Evolutionary conservation across 1,284 basidiomycete species (phyloP).

Genomic region (Polyporus tsugae): DNA sequence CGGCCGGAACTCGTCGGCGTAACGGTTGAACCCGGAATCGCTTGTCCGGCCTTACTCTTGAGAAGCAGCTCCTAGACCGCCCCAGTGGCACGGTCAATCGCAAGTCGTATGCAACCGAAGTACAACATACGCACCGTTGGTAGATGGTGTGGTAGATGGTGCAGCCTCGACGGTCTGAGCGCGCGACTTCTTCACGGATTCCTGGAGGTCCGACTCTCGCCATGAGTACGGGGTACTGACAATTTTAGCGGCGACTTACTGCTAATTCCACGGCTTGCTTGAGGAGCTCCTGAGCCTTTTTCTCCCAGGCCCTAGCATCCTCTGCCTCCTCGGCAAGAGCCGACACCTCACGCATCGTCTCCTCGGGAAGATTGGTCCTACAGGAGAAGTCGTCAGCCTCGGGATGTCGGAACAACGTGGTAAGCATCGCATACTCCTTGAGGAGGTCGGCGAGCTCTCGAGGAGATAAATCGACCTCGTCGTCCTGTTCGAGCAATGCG

Average conservation of each 20-base stretch:
- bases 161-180: not conserved
- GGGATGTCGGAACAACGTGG: not conserved
- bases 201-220: not conserved
- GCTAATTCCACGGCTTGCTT: not conserved
- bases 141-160: not conserved
- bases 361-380: not conserved
- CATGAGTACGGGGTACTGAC: not conserved
- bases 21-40: too few relatives aligned
- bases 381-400: not conserved
- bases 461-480: not conserved
- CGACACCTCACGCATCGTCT: not conserved
- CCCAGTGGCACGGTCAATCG: not conserved
- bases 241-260: not conserved
- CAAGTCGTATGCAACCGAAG: not conserved
- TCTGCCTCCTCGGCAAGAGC: not conserved
- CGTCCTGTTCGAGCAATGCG: not conserved
- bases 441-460: not conserved
- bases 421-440: not conserved
- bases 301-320: not conserved
- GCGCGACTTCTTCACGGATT: constrained; percentile 3
- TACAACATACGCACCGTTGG: not conserved
- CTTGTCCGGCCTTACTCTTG: not conserved
- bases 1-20: too few relatives aligned
- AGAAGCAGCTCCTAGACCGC: not conserved
- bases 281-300: not conserved